phyloP scores from a whole-genome alignment of 176 grass and related monocot genomes.

The Aechmea fasciata region DNA sequence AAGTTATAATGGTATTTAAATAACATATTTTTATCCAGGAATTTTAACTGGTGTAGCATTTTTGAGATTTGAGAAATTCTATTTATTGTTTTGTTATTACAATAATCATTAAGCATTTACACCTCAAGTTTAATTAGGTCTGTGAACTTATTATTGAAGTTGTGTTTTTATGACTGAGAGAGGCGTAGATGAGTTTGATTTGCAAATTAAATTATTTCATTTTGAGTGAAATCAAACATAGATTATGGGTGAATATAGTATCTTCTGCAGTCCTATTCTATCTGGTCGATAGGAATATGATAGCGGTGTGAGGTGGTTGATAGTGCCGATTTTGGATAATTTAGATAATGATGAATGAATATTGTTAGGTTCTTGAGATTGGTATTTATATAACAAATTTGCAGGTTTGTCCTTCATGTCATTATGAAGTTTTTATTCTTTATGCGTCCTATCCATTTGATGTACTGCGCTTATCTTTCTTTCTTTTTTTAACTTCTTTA shows the following conservation, averaged over 20 bases:
- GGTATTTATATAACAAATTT: neutral
- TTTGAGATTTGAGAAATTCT: neutral
- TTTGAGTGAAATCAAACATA: too few species aligned
- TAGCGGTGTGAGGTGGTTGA: too few species aligned
- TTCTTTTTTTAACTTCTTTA: slow-evolving; percentile 29
- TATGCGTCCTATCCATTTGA: neutral
- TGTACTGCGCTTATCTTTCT: neutral
- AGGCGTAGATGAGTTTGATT: too few species aligned
- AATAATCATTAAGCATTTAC: neutral
- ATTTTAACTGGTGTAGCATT: neutral
- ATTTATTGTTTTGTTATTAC: neutral
- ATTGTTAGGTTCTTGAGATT: neutral
- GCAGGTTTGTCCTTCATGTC: neutral
- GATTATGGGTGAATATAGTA: too few species aligned
- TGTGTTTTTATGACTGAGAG: too few species aligned
- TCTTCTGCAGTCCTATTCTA: too few species aligned
- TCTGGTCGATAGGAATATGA: too few species aligned
- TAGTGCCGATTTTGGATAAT: neutral
- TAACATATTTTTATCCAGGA: too few species aligned
- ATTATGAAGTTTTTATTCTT: neutral
- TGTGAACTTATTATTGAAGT: too few species aligned
- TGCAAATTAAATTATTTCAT: too few species aligned
- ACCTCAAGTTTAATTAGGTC: too few species aligned
- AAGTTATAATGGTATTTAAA: too few species aligned
- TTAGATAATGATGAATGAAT: neutral